Evolutionary conservation across 2,329 filamentous ascomycete genomes (phyloP).

Genomic region (Emergomyces orientalis): DNA sequence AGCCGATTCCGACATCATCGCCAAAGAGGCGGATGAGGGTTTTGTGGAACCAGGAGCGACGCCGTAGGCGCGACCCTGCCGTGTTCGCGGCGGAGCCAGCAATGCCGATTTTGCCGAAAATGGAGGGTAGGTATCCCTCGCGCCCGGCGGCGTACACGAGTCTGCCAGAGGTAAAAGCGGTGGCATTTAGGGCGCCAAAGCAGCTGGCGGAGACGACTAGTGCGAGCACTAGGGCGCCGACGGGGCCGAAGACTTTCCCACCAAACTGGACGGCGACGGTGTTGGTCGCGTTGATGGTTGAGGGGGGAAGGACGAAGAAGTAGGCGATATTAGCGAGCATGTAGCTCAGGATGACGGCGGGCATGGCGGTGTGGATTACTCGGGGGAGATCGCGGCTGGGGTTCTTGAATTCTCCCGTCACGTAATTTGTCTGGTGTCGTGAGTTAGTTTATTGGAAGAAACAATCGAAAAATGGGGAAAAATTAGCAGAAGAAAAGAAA

Average conservation of each 20-base stretch:
- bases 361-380: constrained; percentile 94
- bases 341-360: constrained; percentile 83
- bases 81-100: constrained; percentile 30
- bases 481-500: too few relatives aligned
- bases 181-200: constrained; percentile 89
- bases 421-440: constrained; percentile 72
- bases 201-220: constrained; percentile 85
- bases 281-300: constrained; percentile 74
- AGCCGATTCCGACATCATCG: constrained; percentile 73
- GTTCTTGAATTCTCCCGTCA: constrained; percentile 93
- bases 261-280: constrained; percentile 96
- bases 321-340: constrained; percentile 87
- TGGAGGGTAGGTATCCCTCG: constrained; percentile 77
- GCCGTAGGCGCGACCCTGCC: constrained; percentile 30
- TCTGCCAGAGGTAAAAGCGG: constrained; percentile 84
- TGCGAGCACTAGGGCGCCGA: constrained; percentile 74
- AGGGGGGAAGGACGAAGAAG: constrained; percentile 80
- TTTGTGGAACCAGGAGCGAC: constrained; percentile 49
- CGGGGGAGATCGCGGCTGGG: constrained; percentile 80
- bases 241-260: constrained; percentile 73
- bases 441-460: constrained; percentile 4
- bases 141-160: constrained; percentile 91
- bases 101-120: constrained; percentile 78
- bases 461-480: not conserved
- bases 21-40: constrained; percentile 55